These are phyloP conservation scores for Chaetomium globosum DNA, from an alignment of 2,329 filamentous ascomycete genomes.

Conservation along the genomic window DNA sequence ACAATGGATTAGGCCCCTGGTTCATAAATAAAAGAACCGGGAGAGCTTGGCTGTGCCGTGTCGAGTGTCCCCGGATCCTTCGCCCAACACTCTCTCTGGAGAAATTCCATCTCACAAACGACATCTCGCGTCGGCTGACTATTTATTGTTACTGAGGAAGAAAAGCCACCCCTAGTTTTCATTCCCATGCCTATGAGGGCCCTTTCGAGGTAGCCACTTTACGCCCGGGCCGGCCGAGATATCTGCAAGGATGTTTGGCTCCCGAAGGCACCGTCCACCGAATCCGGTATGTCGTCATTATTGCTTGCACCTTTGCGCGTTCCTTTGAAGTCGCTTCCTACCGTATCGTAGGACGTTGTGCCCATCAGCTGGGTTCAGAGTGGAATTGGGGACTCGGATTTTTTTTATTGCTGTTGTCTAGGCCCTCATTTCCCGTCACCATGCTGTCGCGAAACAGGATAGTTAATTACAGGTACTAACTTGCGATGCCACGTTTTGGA, in stretches of 20 bases:
- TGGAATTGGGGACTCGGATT: neutral
- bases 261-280: constrained; percentile 53
- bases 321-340: constrained; percentile 36
- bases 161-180: neutral
- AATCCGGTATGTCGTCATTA: constrained; percentile 51
- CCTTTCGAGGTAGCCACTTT: constrained; percentile 25
- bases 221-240: constrained; percentile 26
- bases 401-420: neutral
- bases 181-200: constrained; percentile 26
- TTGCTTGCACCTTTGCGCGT: constrained; percentile 26
- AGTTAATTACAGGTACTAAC: constrained; percentile 12
- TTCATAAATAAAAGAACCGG: neutral
- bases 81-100: neutral
- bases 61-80: constrained; percentile 1
- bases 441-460: constrained; percentile 4
- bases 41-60: constrained; percentile 13
- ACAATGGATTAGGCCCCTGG: too few relatives aligned
- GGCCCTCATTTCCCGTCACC: neutral
- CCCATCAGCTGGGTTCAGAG: neutral
- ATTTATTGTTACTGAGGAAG: neutral
- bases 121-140: neutral
- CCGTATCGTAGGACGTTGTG: neutral
- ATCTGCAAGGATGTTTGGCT: constrained; percentile 52
- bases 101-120: constrained; percentile 7
- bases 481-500: constrained; percentile 23